These are phyloP conservation scores for Aspergillus nomiae DNA, from an alignment of 2,329 filamentous ascomycete species.

Conservation along the genomic window DNA sequence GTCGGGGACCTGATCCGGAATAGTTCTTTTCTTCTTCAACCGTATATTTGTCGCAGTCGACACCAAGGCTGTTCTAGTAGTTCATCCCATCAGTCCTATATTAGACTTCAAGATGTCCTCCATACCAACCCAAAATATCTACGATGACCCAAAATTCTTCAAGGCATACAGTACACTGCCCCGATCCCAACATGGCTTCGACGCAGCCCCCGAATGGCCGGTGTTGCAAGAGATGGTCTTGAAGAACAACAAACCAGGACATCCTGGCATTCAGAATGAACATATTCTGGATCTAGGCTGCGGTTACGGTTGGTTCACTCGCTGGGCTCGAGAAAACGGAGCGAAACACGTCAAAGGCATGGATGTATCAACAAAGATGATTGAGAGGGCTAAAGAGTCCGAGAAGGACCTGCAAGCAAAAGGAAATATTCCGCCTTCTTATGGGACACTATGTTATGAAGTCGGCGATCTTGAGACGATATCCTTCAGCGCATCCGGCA, in stretches of 20 bases:
- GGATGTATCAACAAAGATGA: constrained; percentile 51
- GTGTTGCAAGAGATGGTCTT: constrained; percentile 45
- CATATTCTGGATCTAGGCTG: constrained; percentile 50
- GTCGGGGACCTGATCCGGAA: neutral
- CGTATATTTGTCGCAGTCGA: neutral
- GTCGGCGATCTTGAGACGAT: constrained; percentile 6
- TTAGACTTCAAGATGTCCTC: constrained; percentile 2
- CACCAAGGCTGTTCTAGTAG: neutral
- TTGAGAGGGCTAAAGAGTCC: constrained; percentile 36
- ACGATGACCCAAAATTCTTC: constrained; percentile 48
- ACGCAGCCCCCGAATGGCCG: constrained; percentile 49
- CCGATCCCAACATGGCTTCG: constrained; percentile 44
- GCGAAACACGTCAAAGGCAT: constrained; percentile 40
- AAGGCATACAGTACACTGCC: constrained; percentile 46
- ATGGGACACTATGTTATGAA: neutral
- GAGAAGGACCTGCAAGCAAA: neutral
- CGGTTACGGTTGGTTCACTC: constrained; percentile 51
- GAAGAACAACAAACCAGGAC: constrained; percentile 15
- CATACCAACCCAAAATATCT: constrained; percentile 29
- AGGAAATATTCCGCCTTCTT: neutral
- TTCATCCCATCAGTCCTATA: neutral
- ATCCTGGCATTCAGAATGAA: constrained; percentile 13
- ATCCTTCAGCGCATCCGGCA: neutral
- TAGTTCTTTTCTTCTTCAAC: neutral
- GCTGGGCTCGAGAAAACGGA: constrained; percentile 45